Evolutionary conservation across 164 flowering plant genomes (phyloP).

Genomic region (Umbellularia californica): DNA sequence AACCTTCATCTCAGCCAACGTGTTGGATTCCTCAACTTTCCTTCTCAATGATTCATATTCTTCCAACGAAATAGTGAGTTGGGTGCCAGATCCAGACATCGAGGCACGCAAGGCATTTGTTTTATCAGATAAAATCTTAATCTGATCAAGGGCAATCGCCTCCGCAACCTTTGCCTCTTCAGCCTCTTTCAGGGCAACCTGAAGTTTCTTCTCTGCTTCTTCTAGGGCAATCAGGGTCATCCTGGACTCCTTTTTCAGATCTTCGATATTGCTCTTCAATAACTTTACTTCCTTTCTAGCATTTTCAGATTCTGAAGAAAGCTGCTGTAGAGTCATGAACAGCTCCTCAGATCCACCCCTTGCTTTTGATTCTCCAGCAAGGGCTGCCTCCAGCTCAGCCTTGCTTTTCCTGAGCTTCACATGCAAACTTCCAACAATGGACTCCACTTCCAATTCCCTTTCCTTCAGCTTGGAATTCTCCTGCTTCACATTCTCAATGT

Average conservation of each 20-base stretch:
- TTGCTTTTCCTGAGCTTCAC: constrained; percentile 63
- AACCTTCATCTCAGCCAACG: constrained; percentile 77
- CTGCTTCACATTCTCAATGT: constrained; percentile 65
- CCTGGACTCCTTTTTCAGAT: constrained; percentile 59
- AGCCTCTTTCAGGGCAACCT: constrained; percentile 56
- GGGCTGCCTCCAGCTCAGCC: constrained; percentile 66
- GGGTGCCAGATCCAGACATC: constrained; percentile 58
- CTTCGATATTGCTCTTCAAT: constrained; percentile 56
- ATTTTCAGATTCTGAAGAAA: constrained; percentile 52
- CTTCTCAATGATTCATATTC: constrained; percentile 69
- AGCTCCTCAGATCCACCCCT: constrained; percentile 66
- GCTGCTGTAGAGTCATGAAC: constrained; percentile 52
- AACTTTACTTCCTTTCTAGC: constrained; percentile 57
- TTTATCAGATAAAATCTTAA: constrained; percentile 56
- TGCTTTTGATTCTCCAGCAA: constrained; percentile 49
- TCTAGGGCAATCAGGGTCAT: constrained; percentile 38
- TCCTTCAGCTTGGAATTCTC: constrained; percentile 69
- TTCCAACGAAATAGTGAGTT: constrained; percentile 67
- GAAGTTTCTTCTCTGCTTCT: constrained; percentile 60
- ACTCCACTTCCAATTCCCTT: constrained; percentile 79
- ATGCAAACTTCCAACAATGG: constrained; percentile 65
- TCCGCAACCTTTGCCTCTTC: constrained; percentile 89
- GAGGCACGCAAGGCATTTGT: constrained; percentile 65
- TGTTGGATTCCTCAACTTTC: constrained; percentile 71
- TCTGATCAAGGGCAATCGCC: constrained; percentile 53